A percentile compares a stretch with the other conserved stretches of the same genome.
Evolutionary conservation across 139 green algal genomes (phyloP).

Genomic region (Chlamydomonas incerta): DNA sequence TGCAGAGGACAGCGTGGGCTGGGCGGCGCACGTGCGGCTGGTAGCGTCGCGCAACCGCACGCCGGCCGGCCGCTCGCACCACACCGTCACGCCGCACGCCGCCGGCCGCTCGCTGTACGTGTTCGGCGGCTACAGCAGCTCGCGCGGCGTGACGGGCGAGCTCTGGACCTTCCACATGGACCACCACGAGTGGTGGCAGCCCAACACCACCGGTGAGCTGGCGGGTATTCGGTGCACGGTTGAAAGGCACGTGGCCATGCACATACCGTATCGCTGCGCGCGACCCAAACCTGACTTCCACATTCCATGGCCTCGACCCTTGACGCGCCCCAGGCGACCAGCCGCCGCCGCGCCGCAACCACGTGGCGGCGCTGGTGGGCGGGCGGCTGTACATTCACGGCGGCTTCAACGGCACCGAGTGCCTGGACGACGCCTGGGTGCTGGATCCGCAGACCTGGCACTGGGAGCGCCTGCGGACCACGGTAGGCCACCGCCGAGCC

Average conservation of each 20-base stretch:
- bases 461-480: conserved; percentile 44
- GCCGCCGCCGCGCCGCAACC: conserved; percentile 48
- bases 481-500: no score
- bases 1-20: conserved; percentile 27
- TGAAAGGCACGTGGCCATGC: no score
- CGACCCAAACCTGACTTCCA: no score
- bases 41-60: conserved; percentile 39
- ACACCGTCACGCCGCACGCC: conserved; percentile 44
- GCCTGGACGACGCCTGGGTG: conserved; percentile 59
- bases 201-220: conserved; percentile 27
- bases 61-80: conserved; percentile 58
- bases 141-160: conserved; percentile 42
- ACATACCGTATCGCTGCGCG: no score
- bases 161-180: conserved; percentile 63
- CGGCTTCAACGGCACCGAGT: conserved; percentile 46
- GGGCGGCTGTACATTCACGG: conserved; percentile 58
- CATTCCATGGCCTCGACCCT: no score
- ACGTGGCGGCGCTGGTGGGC: conserved; percentile 53
- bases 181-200: conserved; percentile 62
- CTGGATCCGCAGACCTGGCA: conserved; percentile 58
- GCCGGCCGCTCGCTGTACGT: conserved; percentile 43
- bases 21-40: conserved; percentile 12
- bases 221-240: no score
- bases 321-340: conserved; percentile 43
- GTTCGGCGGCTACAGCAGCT: conserved; percentile 62